Base-by-base conservation (phyloP, 805 yeast genomes). In the Dipodascopsis uninucleata region DNA sequence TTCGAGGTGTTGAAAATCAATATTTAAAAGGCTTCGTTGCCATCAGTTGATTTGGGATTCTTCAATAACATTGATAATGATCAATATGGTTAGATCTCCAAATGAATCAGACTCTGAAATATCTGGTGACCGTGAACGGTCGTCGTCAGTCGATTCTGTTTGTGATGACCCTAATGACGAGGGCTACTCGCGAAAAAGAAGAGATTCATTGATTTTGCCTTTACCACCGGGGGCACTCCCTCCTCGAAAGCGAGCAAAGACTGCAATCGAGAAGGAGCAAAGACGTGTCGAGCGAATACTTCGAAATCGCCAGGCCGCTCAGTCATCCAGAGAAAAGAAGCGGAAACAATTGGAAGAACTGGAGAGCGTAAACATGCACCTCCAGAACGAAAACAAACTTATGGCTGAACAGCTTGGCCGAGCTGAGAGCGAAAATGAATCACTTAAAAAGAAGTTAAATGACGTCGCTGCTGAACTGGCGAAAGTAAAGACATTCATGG, bases 231-330 rank as follows among this genome's bases (percentile, higher is more conserved):
- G 68, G 20, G 55, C 87, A 18, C 71, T 90, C 48, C 96, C 97
- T 24, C 97, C 97, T 42, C 78, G 97, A 55, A 93, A 93, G 71
- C 79, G 97, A 58, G 97, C 98, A 5, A 87, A 85, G 74, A 93
- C 98, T 32, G 78, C 85, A 57, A 96, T 89, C 68, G 97, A 90
- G 69, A 93, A 90, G 70, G 97, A 93, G 66, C 97, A 90, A 69
- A 81, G 97, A 55, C 77, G 96, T 36, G 79, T 89, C 43, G 97
- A 93, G 68, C 74, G 98, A 40, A 89, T 93, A 39, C 72, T 90
- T 58, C 77, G 98, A 63, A 90, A 90, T 67, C 78, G 97, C 61
- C 83, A 90, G 63, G 97, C 97, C 12, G 98, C 98, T 37, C 97
- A 90, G 64, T 95, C 96, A 41, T 85, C 96, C 23, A 78, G 98